Evolutionary conservation across 2,329 filamentous ascomycete species (phyloP).

Genomic region (Tolypocladium paradoxum): DNA sequence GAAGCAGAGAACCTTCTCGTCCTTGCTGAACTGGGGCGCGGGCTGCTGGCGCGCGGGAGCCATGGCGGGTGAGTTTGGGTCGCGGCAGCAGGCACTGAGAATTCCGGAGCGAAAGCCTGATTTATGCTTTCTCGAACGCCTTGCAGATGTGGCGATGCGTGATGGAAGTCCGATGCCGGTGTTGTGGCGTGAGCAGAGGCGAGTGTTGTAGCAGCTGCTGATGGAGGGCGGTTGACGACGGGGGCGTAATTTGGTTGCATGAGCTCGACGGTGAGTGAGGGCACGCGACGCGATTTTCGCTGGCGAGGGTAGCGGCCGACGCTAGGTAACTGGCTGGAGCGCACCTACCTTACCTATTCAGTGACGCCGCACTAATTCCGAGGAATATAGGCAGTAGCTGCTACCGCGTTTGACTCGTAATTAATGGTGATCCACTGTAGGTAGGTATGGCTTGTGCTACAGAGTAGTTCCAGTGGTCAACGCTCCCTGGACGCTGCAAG

Average conservation of each 20-base stretch:
- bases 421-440: too few species aligned
- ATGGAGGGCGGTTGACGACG: background rate
- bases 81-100: too few species aligned
- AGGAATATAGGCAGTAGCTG: too few species aligned
- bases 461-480: too few species aligned
- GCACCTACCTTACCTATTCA: too few species aligned
- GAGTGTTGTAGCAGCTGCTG: background rate
- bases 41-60: constrained; percentile 31
- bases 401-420: too few species aligned
- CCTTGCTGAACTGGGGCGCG: constrained; percentile 50
- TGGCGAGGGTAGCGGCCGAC: background rate
- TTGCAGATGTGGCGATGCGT: background rate
- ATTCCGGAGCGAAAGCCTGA: background rate
- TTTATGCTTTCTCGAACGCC: background rate
- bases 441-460: too few species aligned
- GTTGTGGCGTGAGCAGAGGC: background rate
- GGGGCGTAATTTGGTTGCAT: constrained; percentile 9
- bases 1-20: constrained; percentile 93
- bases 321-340: background rate
- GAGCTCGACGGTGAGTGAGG: background rate
- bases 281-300: constrained; percentile 1
- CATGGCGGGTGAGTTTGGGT: constrained; percentile 16
- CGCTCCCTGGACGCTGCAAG: too few species aligned
- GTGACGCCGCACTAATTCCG: too few species aligned
- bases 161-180: background rate